These are phyloP conservation scores for Colletotrichum sp. DNA, from an alignment of 2,329 filamentous ascomycete species.

Conservation along the genomic window DNA sequence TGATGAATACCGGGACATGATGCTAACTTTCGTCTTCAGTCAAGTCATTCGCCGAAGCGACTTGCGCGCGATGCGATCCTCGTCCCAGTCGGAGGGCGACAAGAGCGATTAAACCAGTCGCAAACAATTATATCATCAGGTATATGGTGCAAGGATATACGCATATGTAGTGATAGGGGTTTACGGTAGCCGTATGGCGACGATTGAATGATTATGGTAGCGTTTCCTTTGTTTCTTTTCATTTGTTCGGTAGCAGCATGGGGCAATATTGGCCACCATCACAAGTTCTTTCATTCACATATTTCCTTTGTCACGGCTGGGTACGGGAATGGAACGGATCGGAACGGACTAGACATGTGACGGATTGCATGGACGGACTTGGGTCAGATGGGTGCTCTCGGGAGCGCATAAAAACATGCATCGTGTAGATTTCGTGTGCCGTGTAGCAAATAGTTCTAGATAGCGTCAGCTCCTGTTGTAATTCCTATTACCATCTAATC, in stretches of 20 bases:
- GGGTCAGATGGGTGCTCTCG: conserved; percentile 7
- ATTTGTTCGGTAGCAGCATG: not conserved
- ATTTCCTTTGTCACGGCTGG: conserved; percentile 3
- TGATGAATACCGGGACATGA: not conserved
- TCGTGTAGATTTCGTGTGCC: conserved; percentile 15
- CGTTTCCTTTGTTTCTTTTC: conserved; percentile 1
- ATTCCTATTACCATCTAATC: not conserved
- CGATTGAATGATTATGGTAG: not conserved
- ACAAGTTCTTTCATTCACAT: not conserved
- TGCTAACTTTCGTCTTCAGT: conserved; percentile 3
- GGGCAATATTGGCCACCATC: not conserved
- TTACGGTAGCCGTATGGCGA: not conserved
- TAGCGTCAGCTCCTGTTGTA: not conserved
- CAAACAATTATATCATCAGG: not conserved
- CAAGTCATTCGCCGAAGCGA: conserved; percentile 22
- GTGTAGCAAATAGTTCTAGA: conserved; percentile 4
- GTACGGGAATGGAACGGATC: not conserved
- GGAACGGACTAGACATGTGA: conserved; percentile 10
- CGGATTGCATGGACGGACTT: conserved; percentile 13
- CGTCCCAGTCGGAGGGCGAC: conserved; percentile 14
- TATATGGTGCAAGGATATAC: not conserved
- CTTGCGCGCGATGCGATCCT: conserved; percentile 9
- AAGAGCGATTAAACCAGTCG: conserved; percentile 8
- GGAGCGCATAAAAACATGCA: conserved; percentile 13
- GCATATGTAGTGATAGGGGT: not conserved